Evolutionary conservation across 768 basidiomycete species (phyloP).

Genomic region (Leccinum incarnatum): DNA sequence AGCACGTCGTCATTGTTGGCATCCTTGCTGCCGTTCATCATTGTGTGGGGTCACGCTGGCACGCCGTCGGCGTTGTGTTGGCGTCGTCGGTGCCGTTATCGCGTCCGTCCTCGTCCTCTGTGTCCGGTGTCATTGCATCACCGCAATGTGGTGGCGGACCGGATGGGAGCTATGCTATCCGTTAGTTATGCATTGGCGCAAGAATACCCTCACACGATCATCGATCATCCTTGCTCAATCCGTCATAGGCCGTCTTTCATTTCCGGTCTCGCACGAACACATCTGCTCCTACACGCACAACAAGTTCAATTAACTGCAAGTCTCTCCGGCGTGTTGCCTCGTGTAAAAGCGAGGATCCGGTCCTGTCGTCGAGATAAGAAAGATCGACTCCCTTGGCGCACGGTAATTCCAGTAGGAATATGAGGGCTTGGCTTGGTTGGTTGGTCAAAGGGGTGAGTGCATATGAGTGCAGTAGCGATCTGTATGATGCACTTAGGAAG

Average conservation of each 20-base stretch:
- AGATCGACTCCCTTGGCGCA: constrained; percentile 73
- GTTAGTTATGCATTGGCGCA: constrained; percentile 53
- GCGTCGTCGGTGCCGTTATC: too few relatives aligned
- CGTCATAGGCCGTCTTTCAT: constrained; percentile 69
- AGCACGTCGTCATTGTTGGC: too few relatives aligned
- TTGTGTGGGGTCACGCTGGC: too few relatives aligned
- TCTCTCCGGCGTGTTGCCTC: constrained; percentile 84
- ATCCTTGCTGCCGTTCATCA: too few relatives aligned
- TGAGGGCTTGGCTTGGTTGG: constrained; percentile 43
- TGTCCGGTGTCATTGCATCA: too few relatives aligned
- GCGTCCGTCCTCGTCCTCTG: too few relatives aligned
- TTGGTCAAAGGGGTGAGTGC: constrained; percentile 53
- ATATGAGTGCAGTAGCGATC: constrained; percentile 70
- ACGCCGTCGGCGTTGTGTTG: too few relatives aligned
- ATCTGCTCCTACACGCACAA: constrained; percentile 81
- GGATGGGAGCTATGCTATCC: too few relatives aligned
- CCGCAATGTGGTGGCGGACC: too few relatives aligned
- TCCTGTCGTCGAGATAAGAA: constrained; percentile 73
- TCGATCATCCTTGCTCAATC: constrained; percentile 56
- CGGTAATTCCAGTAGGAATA: constrained; percentile 63
- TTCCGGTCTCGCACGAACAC: constrained; percentile 79
- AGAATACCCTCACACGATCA: constrained; percentile 76
- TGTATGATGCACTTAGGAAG: constrained; percentile 70
- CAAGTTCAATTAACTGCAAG: constrained; percentile 77
- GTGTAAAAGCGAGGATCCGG: constrained; percentile 78